phyloP scores from a whole-genome alignment of 2,329 filamentous ascomycete species.

The Cylindrodendrum hubeiense region DNA sequence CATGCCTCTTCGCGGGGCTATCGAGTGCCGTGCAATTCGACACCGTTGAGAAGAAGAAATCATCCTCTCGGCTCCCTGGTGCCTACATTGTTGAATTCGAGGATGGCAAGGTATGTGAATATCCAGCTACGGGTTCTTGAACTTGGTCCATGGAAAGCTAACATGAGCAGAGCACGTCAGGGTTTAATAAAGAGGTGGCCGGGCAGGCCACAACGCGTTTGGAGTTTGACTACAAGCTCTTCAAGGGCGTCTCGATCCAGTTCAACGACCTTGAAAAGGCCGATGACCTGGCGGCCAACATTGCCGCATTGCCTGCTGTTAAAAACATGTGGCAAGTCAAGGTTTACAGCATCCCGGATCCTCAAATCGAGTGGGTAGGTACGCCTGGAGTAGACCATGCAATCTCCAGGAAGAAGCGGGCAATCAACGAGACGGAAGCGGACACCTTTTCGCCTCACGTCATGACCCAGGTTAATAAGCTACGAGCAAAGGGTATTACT shows the following conservation, averaged over 20 bases:
- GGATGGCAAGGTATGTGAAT: constrained; percentile 57
- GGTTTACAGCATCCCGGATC: constrained; percentile 58
- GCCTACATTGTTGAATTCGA: constrained; percentile 68
- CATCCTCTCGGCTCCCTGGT: constrained; percentile 53
- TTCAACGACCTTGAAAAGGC: constrained; percentile 60
- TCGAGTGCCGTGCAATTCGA: constrained; percentile 45
- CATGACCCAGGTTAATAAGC: constrained; percentile 69
- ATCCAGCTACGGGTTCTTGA: too few relatives aligned
- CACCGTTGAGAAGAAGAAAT: constrained; percentile 34
- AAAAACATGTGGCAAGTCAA: constrained; percentile 64
- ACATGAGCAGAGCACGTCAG: constrained; percentile 52
- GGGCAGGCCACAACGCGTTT: constrained; percentile 57
- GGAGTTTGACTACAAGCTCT: constrained; percentile 63
- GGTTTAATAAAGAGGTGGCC: constrained; percentile 53
- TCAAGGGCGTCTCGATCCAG: constrained; percentile 67
- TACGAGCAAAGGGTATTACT: constrained; percentile 60
- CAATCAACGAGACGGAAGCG: constrained; percentile 24
- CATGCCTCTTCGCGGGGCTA: constrained; percentile 52
- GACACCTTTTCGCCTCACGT: constrained; percentile 64
- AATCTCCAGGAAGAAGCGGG: constrained; percentile 27
- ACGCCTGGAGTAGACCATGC: constrained; percentile 40
- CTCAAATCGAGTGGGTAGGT: constrained; percentile 58
- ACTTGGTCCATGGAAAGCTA: background rate
- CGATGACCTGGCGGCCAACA: constrained; percentile 55
- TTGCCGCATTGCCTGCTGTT: constrained; percentile 58